These are phyloP conservation scores for Quercus alba DNA, from an alignment of 306 rosid genomes.

Conservation along the genomic window DNA sequence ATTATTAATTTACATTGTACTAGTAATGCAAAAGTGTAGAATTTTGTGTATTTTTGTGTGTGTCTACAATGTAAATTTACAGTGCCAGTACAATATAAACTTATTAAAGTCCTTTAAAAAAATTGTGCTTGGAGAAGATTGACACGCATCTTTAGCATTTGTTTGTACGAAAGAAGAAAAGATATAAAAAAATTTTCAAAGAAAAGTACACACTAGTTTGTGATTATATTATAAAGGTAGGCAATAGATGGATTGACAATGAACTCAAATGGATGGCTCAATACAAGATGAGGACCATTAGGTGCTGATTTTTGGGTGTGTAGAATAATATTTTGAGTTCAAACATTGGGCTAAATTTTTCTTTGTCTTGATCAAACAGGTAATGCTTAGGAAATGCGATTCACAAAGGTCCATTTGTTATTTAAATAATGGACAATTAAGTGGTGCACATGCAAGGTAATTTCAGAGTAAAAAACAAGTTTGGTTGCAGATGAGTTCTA, in stretches of 20 bases:
- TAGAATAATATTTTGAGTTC: background rate
- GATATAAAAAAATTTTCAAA: background rate
- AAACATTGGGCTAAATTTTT: background rate
- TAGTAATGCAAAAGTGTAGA: too few species aligned
- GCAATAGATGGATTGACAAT: too few species aligned
- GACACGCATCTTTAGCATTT: background rate
- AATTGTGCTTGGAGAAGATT: background rate
- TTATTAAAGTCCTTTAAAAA: too few species aligned
- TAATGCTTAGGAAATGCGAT: background rate
- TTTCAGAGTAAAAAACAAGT: background rate
- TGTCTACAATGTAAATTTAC: too few species aligned
- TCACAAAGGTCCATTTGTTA: background rate
- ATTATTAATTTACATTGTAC: too few species aligned
- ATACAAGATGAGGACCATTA: conserved; percentile 5
- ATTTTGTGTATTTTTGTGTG: too few species aligned
- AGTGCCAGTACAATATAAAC: too few species aligned
- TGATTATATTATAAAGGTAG: background rate
- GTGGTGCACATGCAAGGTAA: too few species aligned
- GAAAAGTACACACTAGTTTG: background rate
- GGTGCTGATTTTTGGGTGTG: background rate
- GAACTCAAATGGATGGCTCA: too few species aligned
- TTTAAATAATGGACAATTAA: too few species aligned
- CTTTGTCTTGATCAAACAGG: background rate
- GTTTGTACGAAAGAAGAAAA: background rate
- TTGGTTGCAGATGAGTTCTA: background rate